Evolutionary conservation across 2,329 filamentous ascomycete species (phyloP), one percentile per base, ranked within the genome.

Genomic region (Penicillium sp.): DNA sequence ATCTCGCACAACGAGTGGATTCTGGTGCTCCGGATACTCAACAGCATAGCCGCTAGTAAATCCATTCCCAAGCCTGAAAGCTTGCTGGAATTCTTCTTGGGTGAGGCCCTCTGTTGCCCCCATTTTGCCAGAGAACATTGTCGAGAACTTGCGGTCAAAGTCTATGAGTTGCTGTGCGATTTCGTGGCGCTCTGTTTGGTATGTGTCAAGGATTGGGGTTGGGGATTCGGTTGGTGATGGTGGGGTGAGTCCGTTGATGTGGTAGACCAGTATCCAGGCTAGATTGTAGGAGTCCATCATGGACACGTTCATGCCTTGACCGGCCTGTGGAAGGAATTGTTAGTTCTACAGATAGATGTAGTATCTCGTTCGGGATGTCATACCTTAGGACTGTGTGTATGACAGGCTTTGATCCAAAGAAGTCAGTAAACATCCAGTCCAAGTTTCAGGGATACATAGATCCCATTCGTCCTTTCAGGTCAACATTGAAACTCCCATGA

Each of bases 241-340:
- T 18, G 70, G 65, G 46, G 71, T 65, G 37, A 75, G 65, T 2
- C 75, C 75, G n/a, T 73, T 63, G 47, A 77, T 61, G 5, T 69
- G 67, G 48, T 72, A 69, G 18, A 64, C 67, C 6, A 77, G 59
- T 53, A 76, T 77, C 75, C 74, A 76, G 4, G 70, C 73, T 4
- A 77, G 64, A 35, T 77, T 77, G 65, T 72, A 70, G 0, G 67
- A 74, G 59, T 77, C 89, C 49, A 89, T 78, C 75, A 91, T 90
- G 3, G 87, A 88, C 0, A 88, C 89, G 67, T 91, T 91, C 89
- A 91, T 91, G 29, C 88, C 88, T 72, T 90, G 88, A 1, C 88
- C 88, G 27, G 88, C 88, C 77, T 76, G 6, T 6, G 1, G 12
- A 35, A 33, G 1, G 22, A 18, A 7, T n/a, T 23, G 23, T 25